Percentiles rank a stretch among this genome's conserved stretches.
Evolutionary conservation across 306 rosid genomes (phyloP).

Genomic region (Trichosanthes truncata): DNA sequence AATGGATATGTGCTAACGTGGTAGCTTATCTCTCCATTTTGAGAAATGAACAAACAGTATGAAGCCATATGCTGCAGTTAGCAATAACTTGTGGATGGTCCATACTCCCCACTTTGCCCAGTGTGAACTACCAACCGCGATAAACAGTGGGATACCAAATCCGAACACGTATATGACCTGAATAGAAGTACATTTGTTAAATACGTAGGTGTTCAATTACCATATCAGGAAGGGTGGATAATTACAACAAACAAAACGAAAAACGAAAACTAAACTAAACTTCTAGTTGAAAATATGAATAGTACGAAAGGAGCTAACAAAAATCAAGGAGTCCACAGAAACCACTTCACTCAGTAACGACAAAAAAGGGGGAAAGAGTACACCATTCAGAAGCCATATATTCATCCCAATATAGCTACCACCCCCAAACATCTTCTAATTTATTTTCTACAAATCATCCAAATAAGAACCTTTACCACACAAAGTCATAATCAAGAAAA

Average conservation of each 20-base stretch:
- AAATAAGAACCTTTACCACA: background rate
- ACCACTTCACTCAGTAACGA: background rate
- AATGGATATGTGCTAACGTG: constrained; percentile 40
- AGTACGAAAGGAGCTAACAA: background rate
- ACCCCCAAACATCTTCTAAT: background rate
- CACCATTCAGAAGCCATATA: background rate
- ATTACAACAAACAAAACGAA: background rate
- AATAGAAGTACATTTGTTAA: background rate
- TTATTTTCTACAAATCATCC: background rate
- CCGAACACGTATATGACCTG: constrained; percentile 69
- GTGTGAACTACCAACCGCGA: constrained; percentile 22
- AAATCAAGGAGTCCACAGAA: background rate
- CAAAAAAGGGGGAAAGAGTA: background rate
- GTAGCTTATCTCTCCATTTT: constrained; percentile 69
- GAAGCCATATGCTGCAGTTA: constrained; percentile 62
- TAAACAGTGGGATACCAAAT: constrained; percentile 60
- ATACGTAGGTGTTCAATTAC: background rate
- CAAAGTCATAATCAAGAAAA: background rate
- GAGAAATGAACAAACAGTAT: constrained; percentile 60
- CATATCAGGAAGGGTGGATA: background rate
- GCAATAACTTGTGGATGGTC: constrained; percentile 45
- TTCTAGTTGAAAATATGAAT: background rate
- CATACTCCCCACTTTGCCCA: constrained; percentile 53
- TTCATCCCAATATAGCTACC: background rate
- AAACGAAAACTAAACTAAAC: background rate